Evolutionary conservation across 1,139 yeast genomes (phyloP).

Genomic region (Maudiozyma humilis): DNA sequence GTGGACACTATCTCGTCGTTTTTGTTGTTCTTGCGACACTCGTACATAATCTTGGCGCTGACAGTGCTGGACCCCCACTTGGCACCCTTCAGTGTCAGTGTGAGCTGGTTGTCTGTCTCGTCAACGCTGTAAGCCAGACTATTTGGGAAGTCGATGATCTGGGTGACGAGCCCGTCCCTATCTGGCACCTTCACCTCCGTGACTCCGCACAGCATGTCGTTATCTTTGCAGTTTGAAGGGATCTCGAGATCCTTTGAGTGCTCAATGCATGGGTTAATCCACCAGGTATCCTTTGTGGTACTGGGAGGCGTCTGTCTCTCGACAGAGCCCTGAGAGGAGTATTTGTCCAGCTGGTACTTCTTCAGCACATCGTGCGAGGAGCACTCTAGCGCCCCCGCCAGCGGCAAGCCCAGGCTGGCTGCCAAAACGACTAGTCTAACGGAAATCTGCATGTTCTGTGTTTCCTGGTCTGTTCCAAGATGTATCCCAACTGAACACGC

Average conservation of each 20-base stretch:
- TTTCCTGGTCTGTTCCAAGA: too few species aligned
- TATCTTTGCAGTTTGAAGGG: constrained; percentile 48
- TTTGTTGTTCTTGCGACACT: constrained; percentile 41
- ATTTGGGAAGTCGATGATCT: constrained; percentile 22
- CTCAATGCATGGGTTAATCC: constrained; percentile 58
- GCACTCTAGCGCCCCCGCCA: constrained; percentile 17
- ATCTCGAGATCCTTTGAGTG: constrained; percentile 26
- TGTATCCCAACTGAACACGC: too few species aligned
- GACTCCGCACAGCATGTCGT: constrained; percentile 65
- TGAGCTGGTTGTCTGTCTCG: constrained; percentile 26
- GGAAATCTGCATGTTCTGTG: too few species aligned
- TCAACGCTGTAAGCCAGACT: constrained; percentile 12
- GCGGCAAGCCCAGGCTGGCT: background rate
- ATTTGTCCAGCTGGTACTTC: constrained; percentile 18
- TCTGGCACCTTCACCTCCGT: constrained; percentile 43
- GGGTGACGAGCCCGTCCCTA: constrained; percentile 30
- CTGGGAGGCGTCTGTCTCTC: constrained; percentile 71
- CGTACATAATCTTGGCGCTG: constrained; percentile 43
- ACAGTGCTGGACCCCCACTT: constrained; percentile 62
- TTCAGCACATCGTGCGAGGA: constrained; percentile 19
- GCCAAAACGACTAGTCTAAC: background rate
- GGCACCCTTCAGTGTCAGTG: constrained; percentile 45
- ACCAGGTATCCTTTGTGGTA: constrained; percentile 54
- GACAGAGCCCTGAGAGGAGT: constrained; percentile 16
- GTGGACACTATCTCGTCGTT: constrained; percentile 29